These are phyloP conservation scores for Stemphylium beticola DNA, from an alignment of 2,329 filamentous ascomycete species.

Conservation along the genomic window DNA sequence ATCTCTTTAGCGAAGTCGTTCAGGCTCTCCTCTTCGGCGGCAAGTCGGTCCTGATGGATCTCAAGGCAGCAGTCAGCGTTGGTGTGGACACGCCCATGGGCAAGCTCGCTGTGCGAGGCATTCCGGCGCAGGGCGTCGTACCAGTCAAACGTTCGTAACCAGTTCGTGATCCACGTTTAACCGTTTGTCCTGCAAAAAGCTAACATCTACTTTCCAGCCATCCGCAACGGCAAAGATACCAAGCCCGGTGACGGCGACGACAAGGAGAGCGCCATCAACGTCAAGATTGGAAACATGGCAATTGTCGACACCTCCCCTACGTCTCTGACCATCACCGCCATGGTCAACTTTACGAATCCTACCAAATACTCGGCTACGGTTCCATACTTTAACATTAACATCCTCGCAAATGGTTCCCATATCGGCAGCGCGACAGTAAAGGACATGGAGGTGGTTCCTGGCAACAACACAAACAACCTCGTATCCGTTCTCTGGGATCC, in stretches of 20 bases:
- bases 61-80: conserved; percentile 83
- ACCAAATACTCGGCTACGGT: conserved; percentile 82
- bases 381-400: conserved; percentile 79
- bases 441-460: conserved; percentile 68
- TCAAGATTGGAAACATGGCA: conserved; percentile 72
- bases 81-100: conserved; percentile 83
- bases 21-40: conserved; percentile 78
- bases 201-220: conserved; percentile 46
- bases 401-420: conserved; percentile 74
- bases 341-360: conserved; percentile 86
- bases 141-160: conserved; percentile 90
- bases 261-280: conserved; percentile 60
- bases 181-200: conserved; percentile 25
- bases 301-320: conserved; percentile 75
- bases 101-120: conserved; percentile 77
- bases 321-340: conserved; percentile 73
- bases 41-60: conserved; percentile 71
- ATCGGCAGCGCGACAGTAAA: conserved; percentile 76
- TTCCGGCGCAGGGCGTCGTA: conserved; percentile 83
- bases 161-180: conserved; percentile 51
- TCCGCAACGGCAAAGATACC: conserved; percentile 56
- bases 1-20: conserved; percentile 81
- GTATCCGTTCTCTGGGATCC: conserved; percentile 80
- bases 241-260: conserved; percentile 39
- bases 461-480: conserved; percentile 72